A percentile compares a stretch with the other conserved stretches of the same genome.
These are phyloP conservation scores for Pittosporum tobira DNA, from an alignment of 129 eudicot species.

Conservation along the genomic window DNA sequence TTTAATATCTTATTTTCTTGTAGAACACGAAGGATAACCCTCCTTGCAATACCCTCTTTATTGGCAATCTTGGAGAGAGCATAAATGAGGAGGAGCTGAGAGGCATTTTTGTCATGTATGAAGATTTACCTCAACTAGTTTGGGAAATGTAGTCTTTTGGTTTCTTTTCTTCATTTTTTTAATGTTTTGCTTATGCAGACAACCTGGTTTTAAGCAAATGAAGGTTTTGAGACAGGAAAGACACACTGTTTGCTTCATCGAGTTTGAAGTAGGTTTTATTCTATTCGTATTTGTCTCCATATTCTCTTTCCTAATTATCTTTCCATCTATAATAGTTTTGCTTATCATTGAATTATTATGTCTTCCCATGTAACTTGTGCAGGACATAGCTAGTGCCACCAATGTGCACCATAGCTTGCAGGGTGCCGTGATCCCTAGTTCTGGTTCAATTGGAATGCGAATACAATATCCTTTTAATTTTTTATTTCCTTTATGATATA, in stretches of 20 bases:
- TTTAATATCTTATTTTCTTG: conserved; percentile 10
- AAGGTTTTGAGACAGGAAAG: conserved; percentile 90
- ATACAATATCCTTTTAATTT: conserved; percentile 87
- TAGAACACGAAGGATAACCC: conserved; percentile 95
- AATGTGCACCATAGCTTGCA: conserved; percentile 89
- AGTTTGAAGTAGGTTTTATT: conserved; percentile 65
- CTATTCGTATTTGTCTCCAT: background rate
- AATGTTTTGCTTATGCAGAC: conserved; percentile 38
- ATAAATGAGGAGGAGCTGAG: conserved; percentile 89
- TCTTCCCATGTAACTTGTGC: conserved; percentile 22
- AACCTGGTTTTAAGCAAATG: conserved; percentile 97
- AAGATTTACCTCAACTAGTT: conserved; percentile 15
- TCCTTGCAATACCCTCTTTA: conserved; percentile 94
- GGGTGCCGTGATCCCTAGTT: conserved; percentile 93
- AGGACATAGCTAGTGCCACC: conserved; percentile 91
- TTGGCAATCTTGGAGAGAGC: conserved; percentile 91
- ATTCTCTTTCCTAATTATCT: background rate
- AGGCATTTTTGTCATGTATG: conserved; percentile 86
- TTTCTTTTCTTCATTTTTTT: background rate
- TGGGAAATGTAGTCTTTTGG: background rate
- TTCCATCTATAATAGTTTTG: background rate
- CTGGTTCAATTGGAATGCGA: conserved; percentile 96
- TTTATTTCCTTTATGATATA: background rate
- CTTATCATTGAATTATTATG: conserved; percentile 3
- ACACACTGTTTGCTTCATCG: conserved; percentile 97